A percentile compares a stretch with the other conserved stretches of the same genome.
phyloP scores from a whole-genome alignment of 2,329 filamentous ascomycete genomes.

The Colletotrichum zoysiae region DNA sequence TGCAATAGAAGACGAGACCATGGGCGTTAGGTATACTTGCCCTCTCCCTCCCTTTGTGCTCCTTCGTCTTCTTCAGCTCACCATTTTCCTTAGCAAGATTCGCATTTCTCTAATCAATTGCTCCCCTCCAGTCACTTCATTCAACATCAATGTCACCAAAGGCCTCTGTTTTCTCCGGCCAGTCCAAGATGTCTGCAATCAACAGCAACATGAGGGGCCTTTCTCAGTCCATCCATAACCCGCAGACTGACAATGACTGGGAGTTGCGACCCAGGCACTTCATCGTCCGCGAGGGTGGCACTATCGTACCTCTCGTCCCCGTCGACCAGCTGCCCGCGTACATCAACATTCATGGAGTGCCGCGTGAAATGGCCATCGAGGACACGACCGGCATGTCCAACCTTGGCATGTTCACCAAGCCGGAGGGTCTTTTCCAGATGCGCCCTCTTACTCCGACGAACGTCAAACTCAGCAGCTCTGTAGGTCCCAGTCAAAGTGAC shows the following conservation, averaged over 20 bases:
- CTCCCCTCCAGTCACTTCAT: not conserved
- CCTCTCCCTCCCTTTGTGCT: not conserved
- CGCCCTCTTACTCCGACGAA: conserved; percentile 4
- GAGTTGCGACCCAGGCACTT: conserved; percentile 52
- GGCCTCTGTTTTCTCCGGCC: not conserved
- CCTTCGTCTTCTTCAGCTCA: not conserved
- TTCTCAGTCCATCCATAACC: conserved; percentile 37
- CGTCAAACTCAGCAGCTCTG: not conserved
- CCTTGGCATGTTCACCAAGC: conserved; percentile 50
- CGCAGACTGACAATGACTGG: conserved; percentile 3
- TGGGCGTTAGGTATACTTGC: not conserved
- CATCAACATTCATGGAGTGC: conserved; percentile 58
- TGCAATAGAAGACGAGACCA: not conserved
- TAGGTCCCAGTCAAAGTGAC: not conserved
- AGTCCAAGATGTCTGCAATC: not conserved
- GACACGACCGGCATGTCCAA: conserved; percentile 56
- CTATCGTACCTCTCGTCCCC: conserved; percentile 66
- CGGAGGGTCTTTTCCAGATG: conserved; percentile 39
- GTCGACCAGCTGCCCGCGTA: conserved; percentile 64
- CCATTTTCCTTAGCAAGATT: too few species aligned
- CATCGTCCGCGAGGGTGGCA: conserved; percentile 53
- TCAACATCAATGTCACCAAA: conserved; percentile 9
- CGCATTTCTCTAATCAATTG: too few species aligned
- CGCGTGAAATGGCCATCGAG: conserved; percentile 55
- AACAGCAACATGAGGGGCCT: conserved; percentile 27